These are phyloP conservation scores for Wickerhamiella azymoides DNA, from an alignment of 805 yeast genomes.

Conservation along the genomic window DNA sequence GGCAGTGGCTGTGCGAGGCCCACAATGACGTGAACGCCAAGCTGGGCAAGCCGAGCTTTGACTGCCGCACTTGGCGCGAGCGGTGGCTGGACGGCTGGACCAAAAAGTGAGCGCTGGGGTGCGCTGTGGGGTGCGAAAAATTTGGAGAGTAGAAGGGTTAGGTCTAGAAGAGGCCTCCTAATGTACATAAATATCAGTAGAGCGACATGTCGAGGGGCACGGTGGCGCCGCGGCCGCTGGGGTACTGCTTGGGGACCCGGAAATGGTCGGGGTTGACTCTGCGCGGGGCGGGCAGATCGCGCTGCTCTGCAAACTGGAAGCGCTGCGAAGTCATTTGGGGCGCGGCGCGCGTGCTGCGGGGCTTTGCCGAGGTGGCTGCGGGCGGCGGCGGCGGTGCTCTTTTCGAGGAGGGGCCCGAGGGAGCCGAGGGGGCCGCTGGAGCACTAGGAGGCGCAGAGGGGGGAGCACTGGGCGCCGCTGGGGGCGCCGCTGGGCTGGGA, in stretches of 20 bases:
- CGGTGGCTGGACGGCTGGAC: slow-evolving; percentile 93
- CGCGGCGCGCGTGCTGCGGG: slow-evolving; percentile 18
- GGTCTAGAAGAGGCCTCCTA: too few relatives aligned
- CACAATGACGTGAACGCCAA: slow-evolving; percentile 87
- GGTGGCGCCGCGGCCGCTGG: slow-evolving; percentile 89
- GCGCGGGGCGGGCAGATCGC: slow-evolving; percentile 79
- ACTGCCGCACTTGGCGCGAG: slow-evolving; percentile 79
- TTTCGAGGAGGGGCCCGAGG: slow-evolving; percentile 5
- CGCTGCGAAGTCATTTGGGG: slow-evolving; percentile 51
- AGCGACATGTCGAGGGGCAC: slow-evolving; percentile 61
- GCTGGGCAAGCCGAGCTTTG: slow-evolving; percentile 72
- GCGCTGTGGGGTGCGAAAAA: too few relatives aligned
- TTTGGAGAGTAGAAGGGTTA: too few relatives aligned
- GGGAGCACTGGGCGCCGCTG: slow-evolving; percentile 10
- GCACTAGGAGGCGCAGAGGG: slow-evolving; percentile 11
- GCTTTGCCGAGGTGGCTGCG: slow-evolving; percentile 7
- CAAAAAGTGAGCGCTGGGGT: too few relatives aligned
- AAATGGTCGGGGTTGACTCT: slow-evolving; percentile 30
- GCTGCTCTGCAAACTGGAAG: slow-evolving; percentile 52
- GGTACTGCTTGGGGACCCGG: slow-evolving; percentile 65
- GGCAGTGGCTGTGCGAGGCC: slow-evolving; percentile 87
- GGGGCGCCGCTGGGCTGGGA: too few relatives aligned
- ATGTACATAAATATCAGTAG: slow-evolving; percentile 13
- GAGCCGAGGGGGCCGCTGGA: slow-evolving; percentile 8
- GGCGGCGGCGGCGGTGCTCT: slow-evolving; percentile 8